phyloP scores from a whole-genome alignment of 345 rosid species.

The Noccaea bulbosa region DNA sequence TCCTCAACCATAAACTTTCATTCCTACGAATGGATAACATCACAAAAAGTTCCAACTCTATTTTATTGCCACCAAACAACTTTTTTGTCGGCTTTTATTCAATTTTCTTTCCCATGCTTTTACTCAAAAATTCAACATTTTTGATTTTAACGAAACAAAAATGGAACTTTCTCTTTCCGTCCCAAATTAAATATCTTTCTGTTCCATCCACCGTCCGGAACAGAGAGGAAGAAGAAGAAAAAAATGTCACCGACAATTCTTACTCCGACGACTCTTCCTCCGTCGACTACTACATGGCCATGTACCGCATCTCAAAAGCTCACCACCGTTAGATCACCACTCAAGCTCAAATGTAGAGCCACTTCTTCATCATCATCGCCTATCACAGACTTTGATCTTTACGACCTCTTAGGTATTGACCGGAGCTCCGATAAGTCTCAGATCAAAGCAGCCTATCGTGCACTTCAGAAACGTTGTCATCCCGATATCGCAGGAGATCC shows the following conservation, averaged over 20 bases:
- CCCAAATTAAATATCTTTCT: slow-evolving; percentile 22
- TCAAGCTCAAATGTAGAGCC: slow-evolving; percentile 49
- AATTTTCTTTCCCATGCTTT: background rate
- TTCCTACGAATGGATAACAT: slow-evolving; percentile 21
- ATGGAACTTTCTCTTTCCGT: slow-evolving; percentile 22
- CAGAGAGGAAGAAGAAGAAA: background rate
- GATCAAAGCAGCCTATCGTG: slow-evolving; percentile 76
- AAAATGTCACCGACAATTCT: slow-evolving; percentile 35
- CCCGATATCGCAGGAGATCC: slow-evolving; percentile 80
- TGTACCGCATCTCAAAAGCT: slow-evolving; percentile 31
- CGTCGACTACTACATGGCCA: slow-evolving; percentile 35
- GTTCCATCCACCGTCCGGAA: slow-evolving; percentile 26
- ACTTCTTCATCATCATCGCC: slow-evolving; percentile 44
- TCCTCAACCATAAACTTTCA: slow-evolving; percentile 38
- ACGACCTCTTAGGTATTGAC: slow-evolving; percentile 79
- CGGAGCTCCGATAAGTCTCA: slow-evolving; percentile 57
- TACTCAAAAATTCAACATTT: background rate
- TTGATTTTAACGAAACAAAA: background rate
- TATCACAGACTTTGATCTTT: slow-evolving; percentile 73
- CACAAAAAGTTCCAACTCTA: slow-evolving; percentile 14
- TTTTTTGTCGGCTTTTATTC: slow-evolving; percentile 4
- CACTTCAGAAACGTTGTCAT: slow-evolving; percentile 79
- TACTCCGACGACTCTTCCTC: slow-evolving; percentile 41
- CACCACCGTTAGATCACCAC: slow-evolving; percentile 30
- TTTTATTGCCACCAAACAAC: slow-evolving; percentile 22